Evolutionary conservation across 2,329 filamentous ascomycete species (phyloP), one percentile per base, ranked within the genome.

Genomic region (Cladobotryum mycophilum): DNA sequence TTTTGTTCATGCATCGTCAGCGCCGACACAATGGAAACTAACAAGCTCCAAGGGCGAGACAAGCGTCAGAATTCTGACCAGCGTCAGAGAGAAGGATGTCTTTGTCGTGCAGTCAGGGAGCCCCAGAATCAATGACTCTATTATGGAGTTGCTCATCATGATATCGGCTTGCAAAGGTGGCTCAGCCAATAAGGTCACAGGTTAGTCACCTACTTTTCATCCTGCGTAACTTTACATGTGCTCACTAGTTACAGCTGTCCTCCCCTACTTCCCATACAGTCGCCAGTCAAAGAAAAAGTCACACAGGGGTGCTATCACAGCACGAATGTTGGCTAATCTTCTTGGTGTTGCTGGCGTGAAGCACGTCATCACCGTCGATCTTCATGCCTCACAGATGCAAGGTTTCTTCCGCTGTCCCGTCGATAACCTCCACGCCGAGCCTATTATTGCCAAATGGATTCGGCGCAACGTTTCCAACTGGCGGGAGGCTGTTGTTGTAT

Each of bases 121-220:
- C 72, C 80, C 84, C 66, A 89, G 87, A 73, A 96, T 96, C 78
- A 99, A 99, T 70, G 93, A 99, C 73, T 95, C 89, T 64, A 90
- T 99, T 66, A 96, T 99, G 90, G 93, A 99, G 78, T 80, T 99
- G 66, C 81, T 99, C 66, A 97, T 99, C 71, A 95, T 99, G 89
- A 96, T 97, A 63, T 93, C 89, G 58, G 93, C 93, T 60, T 99
- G 93, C 80, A 97, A 96, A 72, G 91, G 93, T 64, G 93, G 92
- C 58, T 97, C 93, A 49, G 89, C 93, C 56, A 96, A 91, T 75
- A 95, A 93, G 64, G 88, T 97, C 66, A 97, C 92, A 61, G 92
- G 92, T 96, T 76, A 60, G 80, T 70, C 18, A 22, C 15, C 33
- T 14, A 30, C 15, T 25, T 41, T 15, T 45, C 5, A 11, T 25